Base-by-base conservation (phyloP, 2,329 filamentous ascomycete species). In the Trichoderma sp. region DNA sequence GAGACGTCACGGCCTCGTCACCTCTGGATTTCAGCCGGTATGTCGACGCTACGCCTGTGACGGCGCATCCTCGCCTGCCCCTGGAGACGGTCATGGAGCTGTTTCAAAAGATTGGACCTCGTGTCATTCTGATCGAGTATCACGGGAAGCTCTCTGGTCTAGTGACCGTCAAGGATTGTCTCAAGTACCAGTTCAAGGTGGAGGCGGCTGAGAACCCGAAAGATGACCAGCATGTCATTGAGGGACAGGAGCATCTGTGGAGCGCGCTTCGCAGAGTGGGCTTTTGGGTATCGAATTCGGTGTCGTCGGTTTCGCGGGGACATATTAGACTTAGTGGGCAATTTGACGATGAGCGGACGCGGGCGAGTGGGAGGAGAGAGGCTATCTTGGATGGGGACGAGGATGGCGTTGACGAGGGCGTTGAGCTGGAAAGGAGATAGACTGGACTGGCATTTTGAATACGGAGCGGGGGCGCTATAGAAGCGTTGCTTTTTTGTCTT, bases 41-140 rank as follows among this genome's bases (percentile, higher is more conserved):
- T 78, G 91, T 97, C 67, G 95, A 99, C 79, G 87, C 91, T 9
- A 97, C 95, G 0, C 96, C 96, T 0, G 89, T 99, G 2, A 93
- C 94, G 0, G 95, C 95, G 1, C 96, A 99, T 78, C 96, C 96
- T 0, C 90, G 94, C 1, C 88, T 98, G 1, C 93, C 95, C 0
- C 89, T 99, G 0, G 96, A 99, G 82, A 99, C 96, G 0, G 95
- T 97, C 36, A 98, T 99, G 94, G 96, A 99, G 79, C 86, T 99
- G 12, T 99, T 99, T 85, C 95, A 95, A 80, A 99, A 98, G 84
- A 97, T 99, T 80, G 96, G 96, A 0, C 96, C 95, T 0, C 89
- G 96, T 1, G 94, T 98, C 6, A 95, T 99, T 64, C 86, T 99
- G 4, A 92, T 98, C 50, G 96, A 99, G 80, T 92, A 97, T 79